Conservation (phyloP, 2,329 filamentous ascomycete genomes). For the Sporothrix variecibatus region DNA sequence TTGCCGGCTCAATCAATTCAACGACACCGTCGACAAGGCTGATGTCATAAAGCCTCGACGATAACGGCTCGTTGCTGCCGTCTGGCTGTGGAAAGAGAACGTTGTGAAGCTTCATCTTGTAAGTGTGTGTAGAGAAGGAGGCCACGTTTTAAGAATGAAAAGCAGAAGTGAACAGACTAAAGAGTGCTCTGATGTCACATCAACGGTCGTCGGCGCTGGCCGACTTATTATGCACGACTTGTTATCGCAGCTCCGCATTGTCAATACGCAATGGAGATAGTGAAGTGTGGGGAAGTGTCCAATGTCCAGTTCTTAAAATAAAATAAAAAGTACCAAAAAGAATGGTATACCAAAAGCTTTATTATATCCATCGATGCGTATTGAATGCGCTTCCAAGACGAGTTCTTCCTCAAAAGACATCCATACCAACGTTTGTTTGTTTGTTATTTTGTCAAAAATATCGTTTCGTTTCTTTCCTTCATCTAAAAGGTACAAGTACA, state of each 20-base stretch:
- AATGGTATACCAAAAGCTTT: neutral
- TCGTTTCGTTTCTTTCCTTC: too few relatives aligned
- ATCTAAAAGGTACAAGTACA: neutral
- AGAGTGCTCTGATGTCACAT: neutral
- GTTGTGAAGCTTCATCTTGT: constrained; percentile 26
- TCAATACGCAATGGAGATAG: neutral
- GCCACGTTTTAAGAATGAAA: neutral
- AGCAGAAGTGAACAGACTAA: neutral
- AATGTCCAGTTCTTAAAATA: neutral
- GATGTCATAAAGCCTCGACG: constrained; percentile 24
- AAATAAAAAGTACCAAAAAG: neutral
- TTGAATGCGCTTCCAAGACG: too few relatives aligned
- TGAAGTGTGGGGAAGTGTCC: neutral
- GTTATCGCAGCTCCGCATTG: constrained; percentile 2
- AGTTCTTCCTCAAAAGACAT: too few relatives aligned
- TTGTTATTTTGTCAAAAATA: neutral
- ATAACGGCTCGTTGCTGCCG: neutral
- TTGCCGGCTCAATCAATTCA: constrained; percentile 8
- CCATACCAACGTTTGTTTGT: neutral
- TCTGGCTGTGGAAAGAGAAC: constrained; percentile 26
- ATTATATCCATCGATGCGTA: neutral
- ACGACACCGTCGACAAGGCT: constrained; percentile 28
- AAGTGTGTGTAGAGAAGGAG: neutral
- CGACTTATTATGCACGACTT: neutral
- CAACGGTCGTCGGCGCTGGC: neutral